Percentiles rank a stretch among this genome's conserved stretches.
phyloP scores from a whole-genome alignment of 1,284 basidiomycete species.

The Microbotryomycetes sp. region DNA sequence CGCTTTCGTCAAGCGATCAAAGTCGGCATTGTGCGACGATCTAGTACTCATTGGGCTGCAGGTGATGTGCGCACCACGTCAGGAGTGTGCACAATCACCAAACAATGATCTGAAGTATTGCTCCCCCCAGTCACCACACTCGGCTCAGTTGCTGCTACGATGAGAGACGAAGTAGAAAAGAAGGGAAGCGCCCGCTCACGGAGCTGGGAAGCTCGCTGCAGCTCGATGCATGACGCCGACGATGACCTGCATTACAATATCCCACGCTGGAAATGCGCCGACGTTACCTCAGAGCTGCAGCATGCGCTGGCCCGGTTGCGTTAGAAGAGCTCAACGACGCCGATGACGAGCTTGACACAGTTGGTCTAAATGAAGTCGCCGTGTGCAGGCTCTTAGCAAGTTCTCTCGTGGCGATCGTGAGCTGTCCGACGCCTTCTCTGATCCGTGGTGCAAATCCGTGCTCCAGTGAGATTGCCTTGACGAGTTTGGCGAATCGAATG shows the following conservation, averaged over 20 bases:
- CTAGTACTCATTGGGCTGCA: no score
- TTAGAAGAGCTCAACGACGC: conserved; percentile 31
- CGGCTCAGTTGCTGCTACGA: no score
- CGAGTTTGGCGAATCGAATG: conserved; percentile 45
- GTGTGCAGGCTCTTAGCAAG: conserved; percentile 46
- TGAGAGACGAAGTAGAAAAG: no score
- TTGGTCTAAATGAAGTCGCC: conserved; percentile 34
- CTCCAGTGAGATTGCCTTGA: conserved; percentile 43
- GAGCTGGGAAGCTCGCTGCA: background rate
- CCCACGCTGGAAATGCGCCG: no score
- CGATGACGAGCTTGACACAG: conserved; percentile 5
- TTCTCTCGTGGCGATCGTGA: conserved; percentile 47
- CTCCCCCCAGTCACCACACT: no score
- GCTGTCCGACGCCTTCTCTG: conserved; percentile 40
- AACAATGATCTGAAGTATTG: no score
- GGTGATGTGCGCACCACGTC: no score
- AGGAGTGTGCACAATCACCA: no score
- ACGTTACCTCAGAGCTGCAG: no score
- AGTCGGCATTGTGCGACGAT: background rate
- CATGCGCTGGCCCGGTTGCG: no score
- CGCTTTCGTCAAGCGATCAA: background rate
- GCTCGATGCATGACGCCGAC: background rate
- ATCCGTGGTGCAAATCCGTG: conserved; percentile 37
- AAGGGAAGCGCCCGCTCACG: no score
- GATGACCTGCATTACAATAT: conserved; percentile 38